phyloP scores from a whole-genome alignment of 768 basidiomycete species.

The Kwoniella sp. region DNA sequence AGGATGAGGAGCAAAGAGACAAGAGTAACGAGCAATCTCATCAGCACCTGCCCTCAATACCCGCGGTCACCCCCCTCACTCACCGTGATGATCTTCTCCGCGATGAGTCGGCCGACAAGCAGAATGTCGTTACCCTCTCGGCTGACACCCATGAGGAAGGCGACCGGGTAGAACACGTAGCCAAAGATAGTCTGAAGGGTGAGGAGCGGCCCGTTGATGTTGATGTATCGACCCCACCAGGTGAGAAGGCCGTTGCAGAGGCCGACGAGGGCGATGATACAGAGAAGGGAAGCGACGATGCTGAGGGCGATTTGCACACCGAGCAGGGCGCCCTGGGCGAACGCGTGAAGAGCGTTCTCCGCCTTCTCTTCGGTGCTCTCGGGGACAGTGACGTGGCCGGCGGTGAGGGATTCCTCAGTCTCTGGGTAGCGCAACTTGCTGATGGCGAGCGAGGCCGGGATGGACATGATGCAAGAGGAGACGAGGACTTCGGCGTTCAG shows the following conservation, averaged over 20 bases:
- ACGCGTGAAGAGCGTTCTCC: constrained; percentile 83
- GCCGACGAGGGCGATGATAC: constrained; percentile 75
- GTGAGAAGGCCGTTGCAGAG: constrained; percentile 78
- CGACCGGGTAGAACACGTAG: too few species aligned
- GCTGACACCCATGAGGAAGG: too few species aligned
- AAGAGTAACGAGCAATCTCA: too few species aligned
- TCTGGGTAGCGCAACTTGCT: constrained; percentile 84
- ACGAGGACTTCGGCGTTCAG: constrained; percentile 55
- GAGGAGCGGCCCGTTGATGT: constrained; percentile 64
- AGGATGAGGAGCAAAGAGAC: too few species aligned
- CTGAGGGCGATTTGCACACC: constrained; percentile 82
- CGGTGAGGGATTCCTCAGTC: constrained; percentile 67
- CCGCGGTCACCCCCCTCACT: too few species aligned
- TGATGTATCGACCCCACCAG: constrained; percentile 83
- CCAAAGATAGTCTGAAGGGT: too few species aligned
- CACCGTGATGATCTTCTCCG: too few species aligned
- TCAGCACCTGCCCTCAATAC: too few species aligned
- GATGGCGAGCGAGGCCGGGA: constrained; percentile 88
- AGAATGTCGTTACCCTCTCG: constrained; percentile 75
- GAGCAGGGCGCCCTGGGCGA: constrained; percentile 76
- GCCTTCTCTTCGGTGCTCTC: constrained; percentile 58
- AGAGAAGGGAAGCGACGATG: constrained; percentile 74
- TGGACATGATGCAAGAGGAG: constrained; percentile 78
- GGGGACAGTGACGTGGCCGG: constrained; percentile 56
- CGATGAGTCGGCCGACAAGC: too few species aligned